Conservation (phyloP, 495 filamentous ascomycete species). For the Gamarada debralockiae region DNA sequence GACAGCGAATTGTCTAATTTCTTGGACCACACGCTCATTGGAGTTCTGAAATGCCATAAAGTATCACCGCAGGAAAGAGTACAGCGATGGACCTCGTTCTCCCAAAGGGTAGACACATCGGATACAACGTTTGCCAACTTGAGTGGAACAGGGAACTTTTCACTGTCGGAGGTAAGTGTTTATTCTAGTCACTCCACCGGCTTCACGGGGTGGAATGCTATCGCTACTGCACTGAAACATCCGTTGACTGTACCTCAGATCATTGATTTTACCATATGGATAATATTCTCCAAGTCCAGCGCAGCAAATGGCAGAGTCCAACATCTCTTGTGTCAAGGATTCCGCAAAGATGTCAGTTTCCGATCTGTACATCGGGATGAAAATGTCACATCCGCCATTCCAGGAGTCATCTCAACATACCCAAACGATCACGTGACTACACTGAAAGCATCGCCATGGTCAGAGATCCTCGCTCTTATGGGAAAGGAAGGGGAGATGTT, state of each 20-base stretch:
- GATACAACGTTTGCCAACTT: slow-evolving; percentile 47
- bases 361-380: slow-evolving; percentile 40
- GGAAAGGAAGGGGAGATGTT: slow-evolving; percentile 74
- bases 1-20: slow-evolving; percentile 40
- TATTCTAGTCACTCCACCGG: background rate
- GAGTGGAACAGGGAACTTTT: slow-evolving; percentile 33
- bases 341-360: slow-evolving; percentile 41
- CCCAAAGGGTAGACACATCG: slow-evolving; percentile 54
- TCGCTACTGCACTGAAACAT: background rate
- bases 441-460: slow-evolving; percentile 72
- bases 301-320: slow-evolving; percentile 47
- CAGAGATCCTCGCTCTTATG: slow-evolving; percentile 62
- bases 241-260: slow-evolving; percentile 45
- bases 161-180: slow-evolving; percentile 57
- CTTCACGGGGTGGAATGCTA: background rate
- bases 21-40: slow-evolving; percentile 68
- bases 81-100: slow-evolving; percentile 62
- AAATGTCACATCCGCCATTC: slow-evolving; percentile 13
- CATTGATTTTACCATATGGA: slow-evolving; percentile 78
- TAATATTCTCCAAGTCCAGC: slow-evolving; percentile 59
- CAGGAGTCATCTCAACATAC: slow-evolving; percentile 31
- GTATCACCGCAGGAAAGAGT: slow-evolving; percentile 34
- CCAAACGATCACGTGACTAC: slow-evolving; percentile 66
- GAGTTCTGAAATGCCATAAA: slow-evolving; percentile 36
- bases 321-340: slow-evolving; percentile 80